Conservation (phyloP, 345 rosid genomes). For the Aquilaria yunnanensis region DNA sequence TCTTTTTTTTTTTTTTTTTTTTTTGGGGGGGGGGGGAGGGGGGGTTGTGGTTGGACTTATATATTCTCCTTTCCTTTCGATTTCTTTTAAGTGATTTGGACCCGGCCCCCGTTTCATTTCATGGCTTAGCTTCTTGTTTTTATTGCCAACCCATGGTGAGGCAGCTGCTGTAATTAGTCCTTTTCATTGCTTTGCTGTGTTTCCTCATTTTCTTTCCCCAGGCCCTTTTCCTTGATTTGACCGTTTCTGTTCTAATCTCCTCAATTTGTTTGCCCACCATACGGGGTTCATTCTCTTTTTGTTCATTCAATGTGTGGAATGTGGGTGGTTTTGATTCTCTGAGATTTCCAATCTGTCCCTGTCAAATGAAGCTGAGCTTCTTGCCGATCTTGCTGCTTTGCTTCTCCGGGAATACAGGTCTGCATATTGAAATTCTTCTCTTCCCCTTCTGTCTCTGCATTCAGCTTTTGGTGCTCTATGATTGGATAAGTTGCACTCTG, state of each 20-base stretch:
- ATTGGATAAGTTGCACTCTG: neutral
- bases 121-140: conserved; percentile 3
- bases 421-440: conserved; percentile 1
- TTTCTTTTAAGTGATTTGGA: conserved; percentile 14
- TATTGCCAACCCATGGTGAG: neutral
- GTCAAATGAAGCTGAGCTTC: conserved; percentile 56
- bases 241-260: neutral
- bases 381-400: conserved; percentile 36
- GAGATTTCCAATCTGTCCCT: conserved; percentile 21
- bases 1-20: neutral
- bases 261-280: conserved; percentile 13
- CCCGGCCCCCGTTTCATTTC: conserved; percentile 9
- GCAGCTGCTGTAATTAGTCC: conserved; percentile 15
- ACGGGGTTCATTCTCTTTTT: conserved; percentile 8
- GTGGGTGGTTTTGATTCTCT: conserved; percentile 23
- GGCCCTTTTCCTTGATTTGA: conserved; percentile 10
- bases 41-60: no score
- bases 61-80: neutral
- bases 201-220: conserved; percentile 2
- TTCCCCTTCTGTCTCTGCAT: neutral
- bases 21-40: neutral
- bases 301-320: conserved; percentile 24
- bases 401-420: conserved; percentile 40
- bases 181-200: conserved; percentile 17
- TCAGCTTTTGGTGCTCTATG: neutral